Base-by-base conservation (phyloP, 306 rosid genomes). In the Quercus ilex region DNA sequence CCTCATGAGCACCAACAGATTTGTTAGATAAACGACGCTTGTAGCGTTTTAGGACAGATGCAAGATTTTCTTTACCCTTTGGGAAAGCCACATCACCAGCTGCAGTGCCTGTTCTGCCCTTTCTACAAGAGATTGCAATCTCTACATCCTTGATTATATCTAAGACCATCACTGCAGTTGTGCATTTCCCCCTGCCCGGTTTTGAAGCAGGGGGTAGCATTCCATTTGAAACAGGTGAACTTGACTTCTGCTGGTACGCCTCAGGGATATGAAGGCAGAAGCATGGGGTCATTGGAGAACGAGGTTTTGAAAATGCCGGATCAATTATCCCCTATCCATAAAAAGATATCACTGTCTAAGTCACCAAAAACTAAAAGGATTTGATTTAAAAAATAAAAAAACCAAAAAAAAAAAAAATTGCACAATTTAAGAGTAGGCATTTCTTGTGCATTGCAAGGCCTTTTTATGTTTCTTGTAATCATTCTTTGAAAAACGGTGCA, bases 21-120 rank as follows among this genome's bases (percentile, higher is more conserved):
- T 90, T 93, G 87, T 81, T 89, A 75, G 96, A 86, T 77, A 96
- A 81, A 49, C 97, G 85, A 2, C 97, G 92, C 89, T 87, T 93
- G 85, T 93, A 96, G 51, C 99, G 93, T 85, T 96, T 96, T 78
- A 96, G 97, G 73, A 96, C 99, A 23, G 99, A 91, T 0, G 94
- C 91, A 79, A 96, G 79, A 82, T 93, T 96, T 71, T 90, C 93
- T 82, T 91, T 96, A 63, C 98, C 99, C 85, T n/a, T 89, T 0
- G 99, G 99, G 85, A 93, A 93, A 55, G 99, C 99, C 49, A 95
- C 98, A 19, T 93, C 98, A 13, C 99, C 99, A 0, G 98, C 99
- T 20, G 93, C 96, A 19, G 99, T 96, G 60, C 99, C 98, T 0
- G 91, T 87, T n/a, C 97, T 92, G 58, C 99, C 99, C 88, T 87